phyloP scores from a whole-genome alignment of 768 basidiomycete species.

The Naganishia antarctica region DNA sequence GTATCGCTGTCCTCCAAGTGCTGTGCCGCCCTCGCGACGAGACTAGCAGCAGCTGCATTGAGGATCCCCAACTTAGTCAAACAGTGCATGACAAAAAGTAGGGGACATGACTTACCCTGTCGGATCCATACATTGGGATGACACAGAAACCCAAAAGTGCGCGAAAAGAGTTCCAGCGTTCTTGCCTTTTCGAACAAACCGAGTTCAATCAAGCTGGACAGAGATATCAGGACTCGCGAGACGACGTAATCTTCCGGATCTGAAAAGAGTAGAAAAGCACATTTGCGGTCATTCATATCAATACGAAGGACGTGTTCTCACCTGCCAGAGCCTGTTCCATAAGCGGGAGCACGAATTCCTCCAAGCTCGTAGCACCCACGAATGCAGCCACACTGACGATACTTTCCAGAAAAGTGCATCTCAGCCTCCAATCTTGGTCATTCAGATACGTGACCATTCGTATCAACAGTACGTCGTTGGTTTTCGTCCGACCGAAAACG shows the following conservation, averaged over 20 bases:
- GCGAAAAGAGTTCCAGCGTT: slow-evolving; percentile 94
- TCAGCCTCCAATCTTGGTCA: slow-evolving; percentile 82
- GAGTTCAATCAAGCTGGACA: slow-evolving; percentile 83
- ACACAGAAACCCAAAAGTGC: slow-evolving; percentile 76
- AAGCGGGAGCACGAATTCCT: slow-evolving; percentile 93
- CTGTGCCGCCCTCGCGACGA: slow-evolving; percentile 78
- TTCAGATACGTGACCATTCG: slow-evolving; percentile 75
- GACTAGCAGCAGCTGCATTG: slow-evolving; percentile 70
- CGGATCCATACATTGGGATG: slow-evolving; percentile 96
- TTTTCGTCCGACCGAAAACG: slow-evolving; percentile 85
- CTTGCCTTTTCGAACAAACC: slow-evolving; percentile 72
- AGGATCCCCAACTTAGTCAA: too few relatives aligned
- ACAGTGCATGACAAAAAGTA: too few relatives aligned
- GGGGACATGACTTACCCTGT: slow-evolving; percentile 57
- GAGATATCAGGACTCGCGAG: slow-evolving; percentile 75
- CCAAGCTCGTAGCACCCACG: slow-evolving; percentile 81
- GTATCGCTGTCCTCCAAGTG: slow-evolving; percentile 80
- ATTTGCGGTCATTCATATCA: neutral
- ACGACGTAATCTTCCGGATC: slow-evolving; percentile 95
- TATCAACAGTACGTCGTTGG: slow-evolving; percentile 89
- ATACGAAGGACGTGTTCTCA: slow-evolving; percentile 49
- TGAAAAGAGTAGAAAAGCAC: slow-evolving; percentile 45
- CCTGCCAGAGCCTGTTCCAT: slow-evolving; percentile 95
- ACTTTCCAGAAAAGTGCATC: slow-evolving; percentile 89
- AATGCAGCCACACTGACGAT: slow-evolving; percentile 93